Base-by-base conservation (phyloP, 1,284 basidiomycete species). In the Rhodotorula sp. region DNA sequence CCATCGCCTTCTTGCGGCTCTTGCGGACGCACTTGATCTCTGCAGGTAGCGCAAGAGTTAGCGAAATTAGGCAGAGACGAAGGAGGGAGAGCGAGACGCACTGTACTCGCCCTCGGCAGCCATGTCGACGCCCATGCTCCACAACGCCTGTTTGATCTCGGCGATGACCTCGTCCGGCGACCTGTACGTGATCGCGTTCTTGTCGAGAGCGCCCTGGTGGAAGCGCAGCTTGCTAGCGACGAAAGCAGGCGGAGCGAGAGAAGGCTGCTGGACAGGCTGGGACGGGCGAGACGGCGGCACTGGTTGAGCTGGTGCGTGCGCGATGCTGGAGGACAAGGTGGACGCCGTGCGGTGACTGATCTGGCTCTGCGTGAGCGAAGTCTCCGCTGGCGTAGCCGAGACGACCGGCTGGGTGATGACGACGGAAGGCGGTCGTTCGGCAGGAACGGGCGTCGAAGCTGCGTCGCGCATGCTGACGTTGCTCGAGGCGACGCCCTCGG, bases 141-240 rank as follows among this genome's bases (percentile, higher is more conserved):
- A 85, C 66, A 99, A 83, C 24, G 94, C 90, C 68, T 85, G 84
- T 75, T 86, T 85, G 47, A 98, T 86, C 78, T 94, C 90, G 69
- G 85, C 86, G 83, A 99, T 91, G 54, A 98, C 92, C 72, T 92
- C 90, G 10, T 87, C 85, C 20, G 95, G 94, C 22, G 88, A 83
- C 27, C 88, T 86, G 11, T 89, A 91, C 15, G 94, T 96, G 73
- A 98, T 87, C 51, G 90, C 95, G 30, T 89, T 89, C 78, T 92
- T 90, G 80, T 98, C 95, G 36, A 99, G 90, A 2, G 94, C 89
- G 74, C 95, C 94, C 74, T 91, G 89, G 78, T 98, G 95, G 53
- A 91, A 86, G 22, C 91, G 87, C 62, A 98, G 82, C 65, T 86
- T 86, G 48, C 84, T 84, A 72, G 71, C 53, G 9, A 34, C 32